Evolutionary conservation across 768 basidiomycete genomes (phyloP).

Genomic region (Lactarius quietus): DNA sequence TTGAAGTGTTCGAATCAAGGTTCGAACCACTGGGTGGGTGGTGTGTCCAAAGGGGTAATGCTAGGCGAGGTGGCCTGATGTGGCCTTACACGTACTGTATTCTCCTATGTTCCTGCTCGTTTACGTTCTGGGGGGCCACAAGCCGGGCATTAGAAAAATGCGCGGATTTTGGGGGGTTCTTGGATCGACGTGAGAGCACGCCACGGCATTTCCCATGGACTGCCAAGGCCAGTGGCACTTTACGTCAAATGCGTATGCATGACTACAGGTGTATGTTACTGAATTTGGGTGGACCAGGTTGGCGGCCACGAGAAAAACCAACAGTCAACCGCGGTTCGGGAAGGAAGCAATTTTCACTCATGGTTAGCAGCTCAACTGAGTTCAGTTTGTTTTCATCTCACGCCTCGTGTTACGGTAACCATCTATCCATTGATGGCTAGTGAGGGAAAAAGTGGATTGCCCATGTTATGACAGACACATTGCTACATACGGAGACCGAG

Average conservation of each 20-base stretch:
- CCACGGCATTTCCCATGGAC: neutral
- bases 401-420: neutral
- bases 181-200: neutral
- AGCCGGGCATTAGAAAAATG: neutral
- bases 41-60: neutral
- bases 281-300: neutral
- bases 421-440: neutral
- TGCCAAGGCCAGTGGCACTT: neutral
- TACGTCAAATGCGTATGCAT: neutral
- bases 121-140: neutral
- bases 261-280: too few species aligned
- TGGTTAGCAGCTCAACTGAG: neutral
- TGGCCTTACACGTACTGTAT: neutral
- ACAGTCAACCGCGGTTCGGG: neutral
- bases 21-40: too few species aligned
- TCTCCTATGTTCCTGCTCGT: neutral
- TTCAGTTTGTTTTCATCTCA: too few species aligned
- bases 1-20: too few species aligned
- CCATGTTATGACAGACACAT: constrained; percentile 5
- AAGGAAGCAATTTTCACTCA: neutral
- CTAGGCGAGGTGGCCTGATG: neutral
- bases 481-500: constrained; percentile 3
- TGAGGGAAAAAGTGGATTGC: constrained; percentile 1
- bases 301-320: neutral
- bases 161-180: neutral